A percentile compares a stretch with the other conserved stretches of the same genome.
These are phyloP conservation scores for Apiospora arundinis DNA, from an alignment of 2,329 filamentous ascomycete species.

Conservation along the genomic window DNA sequence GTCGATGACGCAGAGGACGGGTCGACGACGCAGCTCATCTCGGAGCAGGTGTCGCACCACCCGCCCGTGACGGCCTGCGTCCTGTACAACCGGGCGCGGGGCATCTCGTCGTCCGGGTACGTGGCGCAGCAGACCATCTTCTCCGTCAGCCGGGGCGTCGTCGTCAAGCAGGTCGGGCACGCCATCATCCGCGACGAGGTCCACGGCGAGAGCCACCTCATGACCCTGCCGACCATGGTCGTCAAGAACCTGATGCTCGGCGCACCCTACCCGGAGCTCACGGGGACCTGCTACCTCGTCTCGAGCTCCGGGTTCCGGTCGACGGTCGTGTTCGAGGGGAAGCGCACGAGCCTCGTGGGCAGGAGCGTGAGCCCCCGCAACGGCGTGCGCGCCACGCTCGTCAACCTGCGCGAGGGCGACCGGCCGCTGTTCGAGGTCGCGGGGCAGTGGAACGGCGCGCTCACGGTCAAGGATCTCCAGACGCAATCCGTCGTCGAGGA, in stretches of 20 bases:
- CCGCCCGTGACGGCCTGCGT: conserved; percentile 38
- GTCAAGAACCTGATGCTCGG: conserved; percentile 22
- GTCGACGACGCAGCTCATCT: conserved; percentile 31
- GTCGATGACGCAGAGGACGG: conserved; percentile 27
- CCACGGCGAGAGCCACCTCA: conserved; percentile 25
- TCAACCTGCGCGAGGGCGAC: conserved; percentile 26
- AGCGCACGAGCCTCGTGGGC: background rate
- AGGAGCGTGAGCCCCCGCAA: conserved; percentile 28
- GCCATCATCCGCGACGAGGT: conserved; percentile 23
- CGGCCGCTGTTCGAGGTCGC: conserved; percentile 36
- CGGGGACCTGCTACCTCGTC: conserved; percentile 19
- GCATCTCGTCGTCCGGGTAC: conserved; percentile 24
- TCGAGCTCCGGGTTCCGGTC: conserved; percentile 22
- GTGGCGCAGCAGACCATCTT: conserved; percentile 21
- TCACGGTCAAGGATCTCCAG: conserved; percentile 30
- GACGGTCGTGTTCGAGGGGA: conserved; percentile 19
- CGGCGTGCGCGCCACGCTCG: conserved; percentile 33
- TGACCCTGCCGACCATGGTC: conserved; percentile 20
- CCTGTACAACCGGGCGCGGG: conserved; percentile 33
- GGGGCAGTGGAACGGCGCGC: conserved; percentile 36
- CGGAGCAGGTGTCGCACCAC: conserved; percentile 40
- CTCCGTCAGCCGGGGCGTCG: conserved; percentile 12
- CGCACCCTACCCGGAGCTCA: conserved; percentile 23
- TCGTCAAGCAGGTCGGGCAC: conserved; percentile 21
- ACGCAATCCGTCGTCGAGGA: conserved; percentile 26